Base-by-base conservation (phyloP, 495 filamentous ascomycete genomes). In the Penicillium daleae region DNA sequence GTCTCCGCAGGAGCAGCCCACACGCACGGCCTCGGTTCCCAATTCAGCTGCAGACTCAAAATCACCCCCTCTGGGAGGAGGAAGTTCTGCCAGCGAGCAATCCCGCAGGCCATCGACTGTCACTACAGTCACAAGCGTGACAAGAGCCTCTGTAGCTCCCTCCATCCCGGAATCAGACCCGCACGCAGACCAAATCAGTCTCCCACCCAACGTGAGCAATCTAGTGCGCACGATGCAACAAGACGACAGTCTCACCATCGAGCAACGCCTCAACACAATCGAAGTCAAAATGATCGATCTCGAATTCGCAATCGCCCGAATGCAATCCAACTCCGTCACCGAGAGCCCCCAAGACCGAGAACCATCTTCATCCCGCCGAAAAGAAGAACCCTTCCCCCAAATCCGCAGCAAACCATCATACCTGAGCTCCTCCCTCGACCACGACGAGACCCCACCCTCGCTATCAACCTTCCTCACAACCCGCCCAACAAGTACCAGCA, bases 221-320 rank as follows among this genome's bases (percentile, higher is more conserved):
- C 69, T 82, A 6, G 70, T 81, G 12, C 76, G 70, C 50, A 66
- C 72, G 17, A 80, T 84, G 71, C 78, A 82, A 32, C 71, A 74
- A 59, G 79, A 82, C 56, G 80, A 81, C 24, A 72, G 74, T 27
- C 68, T 79, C 9, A 81, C 80, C 1, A 58, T 83, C 1, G 83
- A 85, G 60, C 81, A 85, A 49, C 77, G 83, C 22, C 44, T 85
- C 7, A 78, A 81, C 37, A 85, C 82, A 0, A 61, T 85, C 0
- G 83, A 85, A 53, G 81, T 85, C 5, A 85, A 85, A 54, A 70
- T 85, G 39, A 83, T 85, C 62, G 83, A 85, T 37, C 71, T 85
- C 9, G 83, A 85, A 61, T 83, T 82, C 50, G 82, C 82, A 2
- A 82, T 85, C 55, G 81, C 82, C 0, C 76, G 82, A 37, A 73